phyloP scores from a whole-genome alignment of 768 basidiomycete genomes.

The Psilocybe subaeruginosa region DNA sequence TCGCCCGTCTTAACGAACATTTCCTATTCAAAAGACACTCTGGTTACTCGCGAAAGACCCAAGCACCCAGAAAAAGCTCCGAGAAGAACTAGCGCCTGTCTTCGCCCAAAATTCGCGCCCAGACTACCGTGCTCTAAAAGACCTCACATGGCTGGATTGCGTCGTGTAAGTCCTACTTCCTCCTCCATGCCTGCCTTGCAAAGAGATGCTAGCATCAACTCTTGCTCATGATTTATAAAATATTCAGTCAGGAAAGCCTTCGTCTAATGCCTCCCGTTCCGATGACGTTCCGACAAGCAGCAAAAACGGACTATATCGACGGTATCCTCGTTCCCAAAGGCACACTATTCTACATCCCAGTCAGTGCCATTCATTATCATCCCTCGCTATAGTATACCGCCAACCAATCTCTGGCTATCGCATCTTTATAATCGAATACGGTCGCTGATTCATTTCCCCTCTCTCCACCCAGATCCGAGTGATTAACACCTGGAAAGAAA shows the following conservation, averaged over 20 bases:
- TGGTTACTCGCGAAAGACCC: conserved; percentile 58
- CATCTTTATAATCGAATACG: too few species aligned
- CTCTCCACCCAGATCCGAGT: conserved; percentile 41
- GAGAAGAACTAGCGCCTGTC: conserved; percentile 52
- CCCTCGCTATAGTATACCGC: background rate
- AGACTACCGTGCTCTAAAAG: conserved; percentile 42
- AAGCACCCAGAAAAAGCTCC: conserved; percentile 49
- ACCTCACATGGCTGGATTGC: conserved; percentile 41
- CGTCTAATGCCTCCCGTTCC: conserved; percentile 44
- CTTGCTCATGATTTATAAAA: too few species aligned
- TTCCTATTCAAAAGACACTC: conserved; percentile 36
- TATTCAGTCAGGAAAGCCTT: conserved; percentile 39
- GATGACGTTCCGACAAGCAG: conserved; percentile 39
- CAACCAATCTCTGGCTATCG: background rate
- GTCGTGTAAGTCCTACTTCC: conserved; percentile 31
- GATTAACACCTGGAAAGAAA: conserved; percentile 49
- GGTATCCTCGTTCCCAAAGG: conserved; percentile 46
- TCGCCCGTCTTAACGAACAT: conserved; percentile 4
- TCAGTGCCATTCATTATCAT: conserved; percentile 8
- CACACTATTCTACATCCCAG: conserved; percentile 43
- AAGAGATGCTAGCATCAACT: too few species aligned
- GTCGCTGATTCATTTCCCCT: too few species aligned
- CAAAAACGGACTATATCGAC: conserved; percentile 41
- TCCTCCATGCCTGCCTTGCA: too few species aligned
- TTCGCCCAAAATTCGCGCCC: conserved; percentile 34